Base-by-base conservation (phyloP, 495 filamentous ascomycete genomes). In the Talaromyces thailandensis region DNA sequence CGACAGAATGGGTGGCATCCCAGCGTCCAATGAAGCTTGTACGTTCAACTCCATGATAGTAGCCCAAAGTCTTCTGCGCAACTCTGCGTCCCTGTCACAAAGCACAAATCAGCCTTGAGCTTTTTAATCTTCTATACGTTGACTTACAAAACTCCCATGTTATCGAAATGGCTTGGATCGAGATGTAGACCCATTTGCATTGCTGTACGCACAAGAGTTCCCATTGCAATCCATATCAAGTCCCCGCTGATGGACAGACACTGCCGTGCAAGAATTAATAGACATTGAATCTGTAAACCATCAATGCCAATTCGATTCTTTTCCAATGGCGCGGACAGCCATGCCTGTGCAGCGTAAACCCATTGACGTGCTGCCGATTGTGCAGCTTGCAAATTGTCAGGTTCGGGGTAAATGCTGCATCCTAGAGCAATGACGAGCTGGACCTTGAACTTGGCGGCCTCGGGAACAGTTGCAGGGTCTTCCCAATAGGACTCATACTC, bases 161-260 rank as follows among this genome's bases (percentile, higher is more conserved):
- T 68, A 1, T 73, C 75, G 53, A 85, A 80, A 37, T 80, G 71
- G 21, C 73, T 73, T 0, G 85, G 85, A 64, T 86, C 82, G 4
- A 81, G 81, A 64, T 88, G 83, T 16, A 87, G 62, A 2, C 83
- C 82, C 69, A 86, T 82, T 14, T 76, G 76, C 75, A 84, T 84
- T 7, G 83, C 82, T 24, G 69, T 76, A n/a, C 79, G 76, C 24
- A 85, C 68, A 1, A 88, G 68, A 0, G 82, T 80, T 0, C 85
- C 84, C 24, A 74, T 76, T 1, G 80, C 79, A 6, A 80, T 75
- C 84, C 84, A 86, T 21, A 48, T 48, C 43, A 48, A 21, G 3
- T 48, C 43, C 1, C 43, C 43, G 4, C 43, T 48, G 7, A 48
- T 21, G 0, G 43, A 48, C 6, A 48, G 43, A 5, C n/a, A 48